These are phyloP conservation scores for Quercus glauca DNA, from an alignment of 306 rosid genomes.

Conservation along the genomic window DNA sequence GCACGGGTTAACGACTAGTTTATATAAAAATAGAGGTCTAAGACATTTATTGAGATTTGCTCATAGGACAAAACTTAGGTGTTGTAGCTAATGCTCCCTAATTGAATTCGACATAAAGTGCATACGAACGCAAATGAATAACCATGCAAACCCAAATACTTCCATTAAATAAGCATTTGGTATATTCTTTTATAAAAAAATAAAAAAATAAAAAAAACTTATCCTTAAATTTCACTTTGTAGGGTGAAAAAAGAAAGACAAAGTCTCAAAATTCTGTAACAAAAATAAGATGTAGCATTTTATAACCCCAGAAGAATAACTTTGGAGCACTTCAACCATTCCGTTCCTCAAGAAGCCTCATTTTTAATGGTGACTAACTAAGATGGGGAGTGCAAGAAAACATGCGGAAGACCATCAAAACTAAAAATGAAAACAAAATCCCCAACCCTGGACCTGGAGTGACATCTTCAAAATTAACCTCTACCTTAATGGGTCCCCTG, in stretches of 20 bases:
- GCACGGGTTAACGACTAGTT: too few relatives aligned
- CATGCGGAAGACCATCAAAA: neutral
- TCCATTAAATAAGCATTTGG: neutral
- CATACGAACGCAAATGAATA: too few relatives aligned
- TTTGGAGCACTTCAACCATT: neutral
- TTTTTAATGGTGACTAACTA: neutral
- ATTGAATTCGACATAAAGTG: too few relatives aligned
- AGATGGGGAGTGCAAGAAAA: neutral
- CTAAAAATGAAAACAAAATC: neutral
- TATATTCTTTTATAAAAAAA: too few relatives aligned
- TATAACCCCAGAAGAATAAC: neutral
- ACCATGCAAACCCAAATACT: neutral
- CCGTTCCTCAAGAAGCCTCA: neutral
- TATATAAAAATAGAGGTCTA: too few relatives aligned
- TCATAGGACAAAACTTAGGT: too few relatives aligned
- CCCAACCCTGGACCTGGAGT: constrained; percentile 7
- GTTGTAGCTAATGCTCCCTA: too few relatives aligned
- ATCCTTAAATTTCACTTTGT: neutral
- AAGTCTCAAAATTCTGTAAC: neutral
- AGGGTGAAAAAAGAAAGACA: neutral
- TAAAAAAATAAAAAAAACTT: too few relatives aligned
- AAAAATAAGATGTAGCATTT: neutral
- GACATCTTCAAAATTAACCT: constrained; percentile 21
- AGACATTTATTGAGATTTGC: too few relatives aligned
- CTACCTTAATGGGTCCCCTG: constrained; percentile 23